Percentiles rank a stretch among this genome's conserved stretches.
phyloP scores from a whole-genome alignment of 208 protist species.

The Acanthamoeba healyi region DNA sequence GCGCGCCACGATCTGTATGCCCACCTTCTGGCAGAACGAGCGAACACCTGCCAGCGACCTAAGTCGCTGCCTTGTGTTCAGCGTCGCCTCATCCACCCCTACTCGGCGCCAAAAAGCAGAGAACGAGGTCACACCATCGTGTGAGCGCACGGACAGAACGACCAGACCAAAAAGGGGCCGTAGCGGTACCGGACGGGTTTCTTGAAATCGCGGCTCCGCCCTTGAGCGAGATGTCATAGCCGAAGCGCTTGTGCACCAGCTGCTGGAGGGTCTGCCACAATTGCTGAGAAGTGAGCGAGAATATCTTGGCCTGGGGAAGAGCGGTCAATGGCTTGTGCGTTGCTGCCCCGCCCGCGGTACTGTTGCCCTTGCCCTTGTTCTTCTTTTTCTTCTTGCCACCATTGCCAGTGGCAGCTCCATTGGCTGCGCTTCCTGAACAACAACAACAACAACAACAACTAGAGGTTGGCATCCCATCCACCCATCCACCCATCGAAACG shows the following conservation, averaged over 20 bases:
- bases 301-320: conserved; percentile 8
- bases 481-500: too few relatives aligned
- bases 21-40: conserved; percentile 79
- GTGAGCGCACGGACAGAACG: too few relatives aligned
- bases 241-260: not conserved
- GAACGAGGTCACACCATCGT: not conserved
- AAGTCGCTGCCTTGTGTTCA: not conserved
- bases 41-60: conserved; percentile 49
- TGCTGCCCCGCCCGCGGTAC: not conserved
- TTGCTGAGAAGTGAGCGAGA: not conserved
- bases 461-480: too few relatives aligned
- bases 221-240: conserved; percentile 22
- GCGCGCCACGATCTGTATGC: conserved; percentile 76
- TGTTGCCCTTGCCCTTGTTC: not conserved
- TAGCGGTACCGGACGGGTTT: not conserved
- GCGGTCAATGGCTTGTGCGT: not conserved
- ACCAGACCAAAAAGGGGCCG: not conserved
- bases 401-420: not conserved
- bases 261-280: conserved; percentile 20
- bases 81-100: not conserved
- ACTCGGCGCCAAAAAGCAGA: not conserved
- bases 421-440: not conserved
- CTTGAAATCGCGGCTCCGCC: not conserved
- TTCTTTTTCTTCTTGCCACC: conserved; percentile 43
- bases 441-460: too few relatives aligned